Percentiles rank a stretch among this genome's conserved stretches.
Evolutionary conservation across 495 filamentous ascomycete genomes (phyloP).

Genomic region (Beverwykella pulmonaria): DNA sequence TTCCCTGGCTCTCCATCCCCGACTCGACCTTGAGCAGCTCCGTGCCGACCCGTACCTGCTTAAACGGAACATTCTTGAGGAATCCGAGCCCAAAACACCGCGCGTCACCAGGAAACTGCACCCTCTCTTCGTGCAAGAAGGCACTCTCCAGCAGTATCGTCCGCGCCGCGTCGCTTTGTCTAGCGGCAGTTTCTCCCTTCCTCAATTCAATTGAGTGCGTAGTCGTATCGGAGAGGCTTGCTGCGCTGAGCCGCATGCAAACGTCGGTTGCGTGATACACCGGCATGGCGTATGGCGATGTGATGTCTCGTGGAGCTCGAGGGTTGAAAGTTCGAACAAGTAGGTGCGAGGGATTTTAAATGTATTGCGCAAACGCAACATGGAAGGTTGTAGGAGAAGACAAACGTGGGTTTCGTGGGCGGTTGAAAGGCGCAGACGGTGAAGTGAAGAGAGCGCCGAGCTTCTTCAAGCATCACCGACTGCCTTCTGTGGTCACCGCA

Average conservation of each 20-base stretch:
- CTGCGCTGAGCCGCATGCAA: slow-evolving; percentile 17
- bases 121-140: slow-evolving; percentile 13
- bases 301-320: slow-evolving; percentile 1
- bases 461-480: background rate
- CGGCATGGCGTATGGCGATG: slow-evolving; percentile 16
- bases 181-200: slow-evolving; percentile 4
- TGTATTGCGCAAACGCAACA: background rate
- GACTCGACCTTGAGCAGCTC: slow-evolving; percentile 21
- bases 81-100: slow-evolving; percentile 17
- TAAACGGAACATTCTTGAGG: slow-evolving; percentile 29
- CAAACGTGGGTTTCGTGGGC: background rate
- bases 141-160: slow-evolving; percentile 7
- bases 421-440: background rate
- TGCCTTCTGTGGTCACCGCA: background rate
- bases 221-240: slow-evolving; percentile 21
- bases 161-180: slow-evolving; percentile 11
- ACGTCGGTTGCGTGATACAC: slow-evolving; percentile 14
- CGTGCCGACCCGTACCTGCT: slow-evolving; percentile 38
- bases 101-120: slow-evolving; percentile 25
- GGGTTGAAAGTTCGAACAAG: background rate
- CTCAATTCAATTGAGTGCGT: slow-evolving; percentile 4
- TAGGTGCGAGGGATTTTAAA: no score
- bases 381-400: background rate
- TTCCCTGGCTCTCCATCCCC: background rate
- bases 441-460: background rate